Evolutionary conservation across 768 basidiomycete species (phyloP).

Genomic region (Bullera alba): DNA sequence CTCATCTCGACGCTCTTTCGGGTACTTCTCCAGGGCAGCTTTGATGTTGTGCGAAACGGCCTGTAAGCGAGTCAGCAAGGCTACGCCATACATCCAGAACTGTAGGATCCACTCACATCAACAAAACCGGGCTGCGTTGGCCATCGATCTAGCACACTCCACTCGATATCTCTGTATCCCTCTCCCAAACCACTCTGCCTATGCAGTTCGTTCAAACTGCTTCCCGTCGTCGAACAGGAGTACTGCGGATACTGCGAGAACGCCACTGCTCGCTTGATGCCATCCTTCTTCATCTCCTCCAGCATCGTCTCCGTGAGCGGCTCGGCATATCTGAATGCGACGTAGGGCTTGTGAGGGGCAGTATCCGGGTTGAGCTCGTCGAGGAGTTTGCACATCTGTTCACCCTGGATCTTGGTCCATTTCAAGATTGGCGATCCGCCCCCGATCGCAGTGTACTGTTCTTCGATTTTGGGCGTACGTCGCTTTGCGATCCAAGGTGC

Average conservation of each 20-base stretch:
- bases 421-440: constrained; percentile 92
- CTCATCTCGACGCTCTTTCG: constrained; percentile 59
- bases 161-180: no score
- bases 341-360: constrained; percentile 92
- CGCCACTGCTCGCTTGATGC: constrained; percentile 83
- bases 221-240: constrained; percentile 95
- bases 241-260: constrained; percentile 99
- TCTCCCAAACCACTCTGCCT: constrained; percentile 50
- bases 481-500: constrained; percentile 84
- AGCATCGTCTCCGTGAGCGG: constrained; percentile 81
- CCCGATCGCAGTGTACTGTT: constrained; percentile 90
- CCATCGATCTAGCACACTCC: constrained; percentile 99
- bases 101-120: constrained; percentile 55
- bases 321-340: constrained; percentile 84
- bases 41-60: constrained; percentile 85
- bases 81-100: not conserved
- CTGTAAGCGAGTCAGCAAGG: constrained; percentile 48
- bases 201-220: constrained; percentile 86
- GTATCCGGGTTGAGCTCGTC: constrained; percentile 91
- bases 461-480: constrained; percentile 83
- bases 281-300: constrained; percentile 76
- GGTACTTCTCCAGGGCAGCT: constrained; percentile 69
- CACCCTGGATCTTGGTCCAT: constrained; percentile 82
- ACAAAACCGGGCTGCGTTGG: constrained; percentile 90
- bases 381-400: constrained; percentile 77